Evolutionary conservation across 805 yeast genomes (phyloP).

Genomic region (Lachancea meyersii): DNA sequence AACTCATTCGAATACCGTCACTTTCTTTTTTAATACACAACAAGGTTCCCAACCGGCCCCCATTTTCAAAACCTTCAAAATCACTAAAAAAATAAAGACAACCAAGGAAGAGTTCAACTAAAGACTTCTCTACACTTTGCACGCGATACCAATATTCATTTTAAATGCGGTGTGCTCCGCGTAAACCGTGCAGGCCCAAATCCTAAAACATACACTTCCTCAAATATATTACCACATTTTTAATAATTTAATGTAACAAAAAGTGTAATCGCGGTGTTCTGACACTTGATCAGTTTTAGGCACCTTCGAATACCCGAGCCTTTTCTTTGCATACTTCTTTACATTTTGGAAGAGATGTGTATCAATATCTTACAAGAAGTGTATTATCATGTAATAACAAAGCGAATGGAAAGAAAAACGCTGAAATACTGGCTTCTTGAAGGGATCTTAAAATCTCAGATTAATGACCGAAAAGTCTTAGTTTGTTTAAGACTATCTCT

Average conservation of each 20-base stretch:
- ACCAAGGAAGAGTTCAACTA: not conserved
- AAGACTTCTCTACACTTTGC: not conserved
- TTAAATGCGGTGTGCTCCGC: not conserved
- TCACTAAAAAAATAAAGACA: not conserved
- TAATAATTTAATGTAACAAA: constrained; percentile 1
- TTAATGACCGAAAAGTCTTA: no score
- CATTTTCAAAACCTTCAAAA: not conserved
- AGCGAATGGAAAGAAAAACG: no score
- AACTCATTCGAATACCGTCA: no score
- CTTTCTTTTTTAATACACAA: no score
- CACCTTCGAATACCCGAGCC: not conserved
- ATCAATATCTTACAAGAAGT: no score
- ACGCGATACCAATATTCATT: not conserved
- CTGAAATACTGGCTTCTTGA: no score
- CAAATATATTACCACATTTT: not conserved
- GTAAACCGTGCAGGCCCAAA: not conserved
- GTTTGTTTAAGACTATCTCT: no score
- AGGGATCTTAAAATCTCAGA: no score
- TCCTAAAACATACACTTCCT: not conserved
- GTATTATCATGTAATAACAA: no score
- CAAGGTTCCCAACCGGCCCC: no score
- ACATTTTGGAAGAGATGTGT: not conserved
- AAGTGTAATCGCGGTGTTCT: not conserved
- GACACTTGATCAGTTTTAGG: not conserved
- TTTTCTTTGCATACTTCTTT: not conserved